A percentile compares a stretch with the other conserved stretches of the same genome.
Evolutionary conservation across 495 filamentous ascomycete species (phyloP).

Genomic region (Massariosphaeria phaeospora): DNA sequence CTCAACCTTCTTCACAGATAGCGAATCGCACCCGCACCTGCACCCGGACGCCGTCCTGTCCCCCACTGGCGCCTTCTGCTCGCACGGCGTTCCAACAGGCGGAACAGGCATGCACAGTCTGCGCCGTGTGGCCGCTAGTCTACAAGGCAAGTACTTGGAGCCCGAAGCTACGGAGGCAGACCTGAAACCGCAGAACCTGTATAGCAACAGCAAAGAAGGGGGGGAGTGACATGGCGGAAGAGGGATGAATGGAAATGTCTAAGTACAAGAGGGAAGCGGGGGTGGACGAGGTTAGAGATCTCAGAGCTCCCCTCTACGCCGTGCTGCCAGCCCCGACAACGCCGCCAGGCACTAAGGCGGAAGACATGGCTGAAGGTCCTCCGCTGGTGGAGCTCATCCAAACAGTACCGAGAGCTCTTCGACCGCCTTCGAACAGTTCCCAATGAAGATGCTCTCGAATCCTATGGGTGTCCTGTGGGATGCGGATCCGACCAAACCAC

Average conservation of each 20-base stretch:
- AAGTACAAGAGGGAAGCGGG: conserved; percentile 47
- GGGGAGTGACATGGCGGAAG: too few relatives aligned
- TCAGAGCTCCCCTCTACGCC: background rate
- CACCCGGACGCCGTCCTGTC: conserved; percentile 63
- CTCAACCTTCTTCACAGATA: conserved; percentile 52
- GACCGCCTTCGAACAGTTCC: background rate
- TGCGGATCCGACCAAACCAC: conserved; percentile 31
- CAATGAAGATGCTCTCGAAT: background rate
- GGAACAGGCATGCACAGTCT: conserved; percentile 62
- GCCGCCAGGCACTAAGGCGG: background rate
- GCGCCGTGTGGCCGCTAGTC: conserved; percentile 59
- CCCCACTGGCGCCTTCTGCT: conserved; percentile 49
- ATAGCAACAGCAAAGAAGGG: too few relatives aligned
- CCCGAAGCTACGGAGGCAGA: conserved; percentile 24
- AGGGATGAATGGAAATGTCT: conserved; percentile 51
- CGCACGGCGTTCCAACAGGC: conserved; percentile 48
- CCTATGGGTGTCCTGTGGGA: background rate
- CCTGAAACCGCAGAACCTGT: conserved; percentile 6
- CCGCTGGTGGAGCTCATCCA: background rate
- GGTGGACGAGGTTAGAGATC: too few relatives aligned
- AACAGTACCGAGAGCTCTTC: background rate
- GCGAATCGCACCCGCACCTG: conserved; percentile 54
- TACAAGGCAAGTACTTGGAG: conserved; percentile 54
- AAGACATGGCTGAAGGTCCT: background rate
- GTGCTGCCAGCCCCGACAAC: background rate